These are phyloP conservation scores for Hura crepitans DNA, from an alignment of 441 rosid species.

Conservation along the genomic window DNA sequence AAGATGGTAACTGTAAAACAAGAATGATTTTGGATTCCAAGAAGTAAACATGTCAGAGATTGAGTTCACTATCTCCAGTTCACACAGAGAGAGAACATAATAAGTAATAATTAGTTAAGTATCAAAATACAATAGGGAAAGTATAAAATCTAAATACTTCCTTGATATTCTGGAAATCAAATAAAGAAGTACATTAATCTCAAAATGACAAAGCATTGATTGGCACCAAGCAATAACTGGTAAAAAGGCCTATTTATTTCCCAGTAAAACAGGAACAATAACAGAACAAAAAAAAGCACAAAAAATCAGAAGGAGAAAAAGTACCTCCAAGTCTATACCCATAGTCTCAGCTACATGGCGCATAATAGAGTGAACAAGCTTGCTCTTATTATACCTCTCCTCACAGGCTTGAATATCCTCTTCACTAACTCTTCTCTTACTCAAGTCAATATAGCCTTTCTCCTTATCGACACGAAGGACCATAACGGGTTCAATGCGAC, in stretches of 20 bases:
- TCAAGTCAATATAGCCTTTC: constrained; percentile 89
- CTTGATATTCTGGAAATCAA: too few species aligned
- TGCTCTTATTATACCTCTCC: constrained; percentile 96
- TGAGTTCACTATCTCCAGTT: too few species aligned
- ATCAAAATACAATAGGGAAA: too few species aligned
- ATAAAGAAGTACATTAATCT: too few species aligned
- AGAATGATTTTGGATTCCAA: too few species aligned
- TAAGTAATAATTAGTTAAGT: too few species aligned
- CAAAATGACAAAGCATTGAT: not conserved
- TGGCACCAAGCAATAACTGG: too few species aligned
- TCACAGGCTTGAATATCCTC: constrained; percentile 93
- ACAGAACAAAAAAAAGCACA: not conserved
- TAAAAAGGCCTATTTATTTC: too few species aligned
- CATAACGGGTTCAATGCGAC: constrained; percentile 96
- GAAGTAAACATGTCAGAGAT: too few species aligned
- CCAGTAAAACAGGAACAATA: not conserved
- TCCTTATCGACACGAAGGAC: constrained; percentile 92
- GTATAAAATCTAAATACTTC: too few species aligned
- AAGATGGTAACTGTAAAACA: too few species aligned
- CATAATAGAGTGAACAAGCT: constrained; percentile 96
- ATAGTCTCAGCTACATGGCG: constrained; percentile 93
- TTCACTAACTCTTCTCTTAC: constrained; percentile 88
- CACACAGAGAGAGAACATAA: too few species aligned
- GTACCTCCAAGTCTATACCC: constrained; percentile 78
- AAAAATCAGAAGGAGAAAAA: not conserved